Evolutionary conservation across 495 filamentous ascomycete species (phyloP).

Genomic region (Xylaria cubensis): DNA sequence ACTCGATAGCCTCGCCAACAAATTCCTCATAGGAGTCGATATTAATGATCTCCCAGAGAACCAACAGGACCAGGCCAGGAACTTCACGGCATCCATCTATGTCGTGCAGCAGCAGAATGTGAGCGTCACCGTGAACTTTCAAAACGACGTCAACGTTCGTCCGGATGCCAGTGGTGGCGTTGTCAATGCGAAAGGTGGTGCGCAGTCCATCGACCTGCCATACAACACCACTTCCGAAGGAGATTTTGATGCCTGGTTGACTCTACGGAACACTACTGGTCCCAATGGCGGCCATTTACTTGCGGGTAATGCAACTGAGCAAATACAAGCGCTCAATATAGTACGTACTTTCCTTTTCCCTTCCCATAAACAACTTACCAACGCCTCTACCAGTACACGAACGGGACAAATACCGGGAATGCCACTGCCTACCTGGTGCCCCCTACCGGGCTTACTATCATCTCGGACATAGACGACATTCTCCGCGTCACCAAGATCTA

Average conservation of each 20-base stretch:
- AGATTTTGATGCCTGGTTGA: constrained; percentile 74
- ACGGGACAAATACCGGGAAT: constrained; percentile 69
- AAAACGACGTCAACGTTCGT: constrained; percentile 50
- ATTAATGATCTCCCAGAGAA: constrained; percentile 63
- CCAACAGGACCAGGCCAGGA: constrained; percentile 70
- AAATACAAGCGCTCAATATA: constrained; percentile 70
- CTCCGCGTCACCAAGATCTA: constrained; percentile 86
- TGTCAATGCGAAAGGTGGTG: constrained; percentile 55
- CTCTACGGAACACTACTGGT: constrained; percentile 57
- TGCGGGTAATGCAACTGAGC: constrained; percentile 65
- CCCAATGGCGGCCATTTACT: constrained; percentile 52
- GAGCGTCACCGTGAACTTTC: constrained; percentile 68
- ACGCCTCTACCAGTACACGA: constrained; percentile 51
- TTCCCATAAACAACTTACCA: neutral
- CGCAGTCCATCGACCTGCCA: constrained; percentile 61
- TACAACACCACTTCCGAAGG: constrained; percentile 67
- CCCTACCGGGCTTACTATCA: constrained; percentile 66
- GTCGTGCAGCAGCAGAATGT: constrained; percentile 71
- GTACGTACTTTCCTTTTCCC: constrained; percentile 4
- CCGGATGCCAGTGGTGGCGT: constrained; percentile 43
- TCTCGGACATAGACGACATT: constrained; percentile 82
- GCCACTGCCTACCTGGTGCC: constrained; percentile 79
- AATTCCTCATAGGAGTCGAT: constrained; percentile 69
- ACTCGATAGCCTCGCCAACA: constrained; percentile 70
- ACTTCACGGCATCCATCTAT: constrained; percentile 73